Conservation (phyloP, 805 yeast species). For the Candida railenensis region DNA sequence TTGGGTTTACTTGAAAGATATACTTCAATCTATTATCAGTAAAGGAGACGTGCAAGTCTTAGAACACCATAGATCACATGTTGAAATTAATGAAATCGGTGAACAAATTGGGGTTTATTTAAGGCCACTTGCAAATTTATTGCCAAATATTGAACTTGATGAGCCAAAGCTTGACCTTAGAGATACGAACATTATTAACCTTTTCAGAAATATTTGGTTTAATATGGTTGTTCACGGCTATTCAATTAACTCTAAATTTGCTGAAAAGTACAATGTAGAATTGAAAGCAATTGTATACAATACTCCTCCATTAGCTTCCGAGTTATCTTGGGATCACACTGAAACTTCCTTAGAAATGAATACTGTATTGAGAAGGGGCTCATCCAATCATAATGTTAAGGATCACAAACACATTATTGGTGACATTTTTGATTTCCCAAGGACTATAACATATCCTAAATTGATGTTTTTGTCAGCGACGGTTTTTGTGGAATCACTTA, state of each 20-base stretch:
- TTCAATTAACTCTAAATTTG: slow-evolving; percentile 55
- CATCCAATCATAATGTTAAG: slow-evolving; percentile 77
- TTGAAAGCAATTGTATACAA: slow-evolving; percentile 76
- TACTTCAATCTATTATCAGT: slow-evolving; percentile 64
- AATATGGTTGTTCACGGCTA: slow-evolving; percentile 91
- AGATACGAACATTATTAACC: slow-evolving; percentile 51
- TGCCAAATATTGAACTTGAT: slow-evolving; percentile 53
- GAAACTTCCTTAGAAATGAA: slow-evolving; percentile 93
- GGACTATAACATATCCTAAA: slow-evolving; percentile 65
- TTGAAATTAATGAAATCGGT: slow-evolving; percentile 70
- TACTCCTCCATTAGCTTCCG: slow-evolving; percentile 87
- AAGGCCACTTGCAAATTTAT: slow-evolving; percentile 69
- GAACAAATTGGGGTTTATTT: slow-evolving; percentile 62
- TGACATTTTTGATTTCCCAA: slow-evolving; percentile 48
- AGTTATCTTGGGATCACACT: slow-evolving; percentile 72
- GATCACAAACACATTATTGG: slow-evolving; percentile 66
- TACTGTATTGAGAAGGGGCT: slow-evolving; percentile 84
- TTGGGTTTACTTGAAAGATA: slow-evolving; percentile 61
- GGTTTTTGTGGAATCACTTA: slow-evolving; percentile 69
- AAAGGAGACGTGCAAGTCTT: slow-evolving; percentile 76
- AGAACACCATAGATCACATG: slow-evolving; percentile 78
- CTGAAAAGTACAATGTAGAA: slow-evolving; percentile 44
- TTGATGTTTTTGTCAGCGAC: slow-evolving; percentile 87
- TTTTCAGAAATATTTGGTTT: slow-evolving; percentile 91
- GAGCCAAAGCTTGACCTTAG: slow-evolving; percentile 42